These are phyloP conservation scores for Babesia caballi DNA, from an alignment of 169 alveolate species.

Conservation along the genomic window DNA sequence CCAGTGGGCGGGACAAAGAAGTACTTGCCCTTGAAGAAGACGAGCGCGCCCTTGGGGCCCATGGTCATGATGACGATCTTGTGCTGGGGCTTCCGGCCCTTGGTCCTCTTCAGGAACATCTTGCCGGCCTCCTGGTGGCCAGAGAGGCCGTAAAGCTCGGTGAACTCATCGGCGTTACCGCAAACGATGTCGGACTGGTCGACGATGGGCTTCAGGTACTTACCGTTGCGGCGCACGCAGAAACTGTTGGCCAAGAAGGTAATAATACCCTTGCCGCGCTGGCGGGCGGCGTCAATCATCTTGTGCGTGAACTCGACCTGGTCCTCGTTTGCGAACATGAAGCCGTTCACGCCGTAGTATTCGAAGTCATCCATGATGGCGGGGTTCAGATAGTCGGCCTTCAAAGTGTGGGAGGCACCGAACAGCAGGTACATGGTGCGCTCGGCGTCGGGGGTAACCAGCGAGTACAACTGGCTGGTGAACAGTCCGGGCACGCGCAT, in stretches of 20 bases:
- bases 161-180: constrained; percentile 8
- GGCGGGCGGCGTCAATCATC: not conserved
- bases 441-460: constrained; percentile 3
- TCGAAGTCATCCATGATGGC: not conserved
- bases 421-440: constrained; percentile 13
- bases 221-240: constrained; percentile 3
- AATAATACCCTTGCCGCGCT: not conserved
- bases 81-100: not conserved
- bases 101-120: not conserved
- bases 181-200: not conserved
- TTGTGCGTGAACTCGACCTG: not conserved
- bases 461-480: not conserved
- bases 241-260: constrained; percentile 7
- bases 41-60: not conserved
- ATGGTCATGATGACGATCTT: not conserved
- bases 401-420: constrained; percentile 3
- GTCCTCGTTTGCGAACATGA: not conserved
- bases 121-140: not conserved
- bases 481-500: not conserved
- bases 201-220: not conserved
- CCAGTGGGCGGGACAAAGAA: not conserved
- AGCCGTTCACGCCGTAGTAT: not conserved
- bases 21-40: not conserved
- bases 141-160: not conserved
- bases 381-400: not conserved